A percentile compares a stretch with the other conserved stretches of the same genome.
These are phyloP conservation scores for Curvularia sp. DNA, from an alignment of 2,329 filamentous ascomycete genomes.

Conservation along the genomic window DNA sequence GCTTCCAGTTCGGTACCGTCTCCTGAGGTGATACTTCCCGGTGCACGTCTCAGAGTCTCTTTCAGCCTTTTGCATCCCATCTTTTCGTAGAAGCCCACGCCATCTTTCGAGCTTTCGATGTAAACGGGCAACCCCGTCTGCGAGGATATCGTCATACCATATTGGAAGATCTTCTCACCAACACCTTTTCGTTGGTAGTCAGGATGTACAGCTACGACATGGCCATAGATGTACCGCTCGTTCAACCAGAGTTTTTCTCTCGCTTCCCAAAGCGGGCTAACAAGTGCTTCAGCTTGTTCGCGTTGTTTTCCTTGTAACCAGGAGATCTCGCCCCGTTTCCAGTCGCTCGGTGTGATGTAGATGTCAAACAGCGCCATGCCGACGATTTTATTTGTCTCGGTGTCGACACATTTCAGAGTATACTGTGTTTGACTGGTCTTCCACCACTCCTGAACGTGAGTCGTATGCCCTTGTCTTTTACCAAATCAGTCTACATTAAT, in stretches of 20 bases:
- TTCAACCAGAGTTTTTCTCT: constrained; percentile 34
- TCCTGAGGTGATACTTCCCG: constrained; percentile 38
- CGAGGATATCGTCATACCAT: constrained; percentile 46
- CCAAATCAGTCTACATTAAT: constrained; percentile 14
- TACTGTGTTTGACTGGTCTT: constrained; percentile 53
- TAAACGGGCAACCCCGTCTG: constrained; percentile 54
- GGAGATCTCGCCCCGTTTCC: constrained; percentile 54
- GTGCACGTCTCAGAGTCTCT: constrained; percentile 52
- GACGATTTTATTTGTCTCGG: constrained; percentile 52
- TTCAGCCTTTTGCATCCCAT: constrained; percentile 55
- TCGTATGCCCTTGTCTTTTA: constrained; percentile 51
- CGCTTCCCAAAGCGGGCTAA: constrained; percentile 48
- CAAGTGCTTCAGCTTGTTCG: constrained; percentile 54
- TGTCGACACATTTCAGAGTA: constrained; percentile 58
- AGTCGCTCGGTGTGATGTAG: constrained; percentile 53
- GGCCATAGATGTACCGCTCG: constrained; percentile 37
- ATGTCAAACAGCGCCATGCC: constrained; percentile 59
- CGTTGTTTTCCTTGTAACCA: constrained; percentile 57
- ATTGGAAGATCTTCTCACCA: constrained; percentile 53
- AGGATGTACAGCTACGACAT: constrained; percentile 57
- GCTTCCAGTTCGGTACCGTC: constrained; percentile 6
- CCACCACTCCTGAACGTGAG: constrained; percentile 52
- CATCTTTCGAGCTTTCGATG: constrained; percentile 56
- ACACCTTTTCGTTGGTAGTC: constrained; percentile 53
- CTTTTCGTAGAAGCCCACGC: constrained; percentile 55